These are phyloP conservation scores for Tilletia indica DNA, from an alignment of 1,284 basidiomycete species.

Conservation along the genomic window DNA sequence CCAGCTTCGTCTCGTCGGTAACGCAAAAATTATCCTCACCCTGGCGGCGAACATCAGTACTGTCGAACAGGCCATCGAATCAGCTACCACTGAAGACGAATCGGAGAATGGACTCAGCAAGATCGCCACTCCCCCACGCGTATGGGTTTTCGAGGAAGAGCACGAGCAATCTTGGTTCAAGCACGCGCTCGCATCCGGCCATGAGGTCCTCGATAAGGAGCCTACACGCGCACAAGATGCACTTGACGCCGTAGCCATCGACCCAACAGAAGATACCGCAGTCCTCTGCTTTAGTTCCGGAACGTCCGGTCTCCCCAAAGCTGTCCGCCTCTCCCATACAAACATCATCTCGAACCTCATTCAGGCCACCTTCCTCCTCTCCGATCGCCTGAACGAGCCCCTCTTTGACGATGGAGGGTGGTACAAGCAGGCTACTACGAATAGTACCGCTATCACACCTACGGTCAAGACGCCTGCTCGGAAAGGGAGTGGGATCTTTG, in stretches of 20 bases:
- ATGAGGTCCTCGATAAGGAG: slow-evolving; percentile 23
- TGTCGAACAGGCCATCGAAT: slow-evolving; percentile 32
- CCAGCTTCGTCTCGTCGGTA: slow-evolving; percentile 32
- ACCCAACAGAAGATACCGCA: slow-evolving; percentile 36
- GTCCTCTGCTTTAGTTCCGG: slow-evolving; percentile 52
- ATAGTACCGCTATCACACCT: slow-evolving; percentile 26
- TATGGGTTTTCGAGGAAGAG: slow-evolving; percentile 46
- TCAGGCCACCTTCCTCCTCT: slow-evolving; percentile 44
- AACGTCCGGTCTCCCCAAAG: slow-evolving; percentile 52
- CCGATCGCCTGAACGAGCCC: slow-evolving; percentile 48
- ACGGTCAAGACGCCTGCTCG: slow-evolving; percentile 3
- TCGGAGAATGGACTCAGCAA: slow-evolving; percentile 20
- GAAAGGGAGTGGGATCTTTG: background rate
- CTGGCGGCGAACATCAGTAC: slow-evolving; percentile 27
- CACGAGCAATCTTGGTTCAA: slow-evolving; percentile 33
- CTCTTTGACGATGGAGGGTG: slow-evolving; percentile 37
- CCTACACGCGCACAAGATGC: slow-evolving; percentile 19
- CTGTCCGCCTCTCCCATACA: slow-evolving; percentile 48
- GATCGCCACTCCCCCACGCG: slow-evolving; percentile 24
- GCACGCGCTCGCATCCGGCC: slow-evolving; percentile 33
- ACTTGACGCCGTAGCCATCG: slow-evolving; percentile 32
- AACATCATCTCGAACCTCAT: slow-evolving; percentile 50
- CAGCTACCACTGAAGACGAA: slow-evolving; percentile 27
- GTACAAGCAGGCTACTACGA: slow-evolving; percentile 30
- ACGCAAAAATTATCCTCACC: slow-evolving; percentile 32